Evolutionary conservation across 768 basidiomycete species (phyloP), one percentile per base, ranked within the genome.

Genomic region (Erythrobasidium yunnanense): DNA sequence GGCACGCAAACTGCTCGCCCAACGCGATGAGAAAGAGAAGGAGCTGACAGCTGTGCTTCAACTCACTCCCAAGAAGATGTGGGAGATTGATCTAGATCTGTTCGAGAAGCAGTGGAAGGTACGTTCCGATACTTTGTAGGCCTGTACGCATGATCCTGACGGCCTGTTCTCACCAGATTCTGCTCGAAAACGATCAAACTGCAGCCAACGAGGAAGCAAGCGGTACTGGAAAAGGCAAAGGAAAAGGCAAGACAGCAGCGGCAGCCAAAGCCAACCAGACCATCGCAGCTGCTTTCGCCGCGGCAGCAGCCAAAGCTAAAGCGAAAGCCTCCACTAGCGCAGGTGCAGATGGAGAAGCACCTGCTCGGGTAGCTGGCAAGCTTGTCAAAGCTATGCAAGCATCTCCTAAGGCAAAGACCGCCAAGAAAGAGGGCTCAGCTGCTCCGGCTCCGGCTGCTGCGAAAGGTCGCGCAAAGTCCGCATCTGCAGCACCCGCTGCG

Each of bases 91-190:
- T 72, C 79, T 99, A 18, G 89, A 95, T 70, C 78, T 75, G 35
- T 92, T 97, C 80, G 75, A 90, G 45, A 80, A 77, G 29, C 84
- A 87, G 74, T 96, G 90, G 90, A 81, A 87, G 77, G 92, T 87
- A 69, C 78, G 13, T 65, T 18, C 18, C 45, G 18, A 55, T 11
- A 15, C 30, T 23, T 55, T 18, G 11, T 17, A 6, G 15, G 54
- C 13, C 15, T 55, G 6, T 46, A 25, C 29, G 47, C 38, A 2
- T 25, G 17, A 27, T 58, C 22, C 38, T 58, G 13, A 42, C n/a
- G 11, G 38, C 38, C n/a, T 11, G 38, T n/a, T 11, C 38, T n/a
- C n/a, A n/a, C 38, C 49, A 13, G 49, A 25, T 25, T 51, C 11
- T 51, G 13, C 49, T 51, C 49, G 49, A 51, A 8, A 8, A 13